These are phyloP conservation scores for Corymbia calophylla DNA, from an alignment of 441 rosid species.

Conservation along the genomic window DNA sequence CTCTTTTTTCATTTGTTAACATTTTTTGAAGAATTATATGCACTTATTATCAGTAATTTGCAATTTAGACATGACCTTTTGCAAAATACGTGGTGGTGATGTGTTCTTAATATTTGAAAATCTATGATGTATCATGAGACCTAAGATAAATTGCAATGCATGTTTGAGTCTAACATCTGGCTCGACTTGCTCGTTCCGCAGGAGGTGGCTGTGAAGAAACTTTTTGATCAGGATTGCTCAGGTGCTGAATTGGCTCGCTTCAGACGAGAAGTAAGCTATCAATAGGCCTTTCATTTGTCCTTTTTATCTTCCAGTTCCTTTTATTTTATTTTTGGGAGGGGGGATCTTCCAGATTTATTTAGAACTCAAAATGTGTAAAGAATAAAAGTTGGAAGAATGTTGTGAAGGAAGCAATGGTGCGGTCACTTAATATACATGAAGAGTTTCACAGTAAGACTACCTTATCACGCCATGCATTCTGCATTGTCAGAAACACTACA, in stretches of 20 bases:
- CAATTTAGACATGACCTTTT: neutral
- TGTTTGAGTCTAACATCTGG: too few relatives aligned
- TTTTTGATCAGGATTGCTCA: neutral
- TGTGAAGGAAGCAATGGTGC: neutral
- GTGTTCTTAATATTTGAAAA: neutral
- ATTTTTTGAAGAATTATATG: rapidly evolving
- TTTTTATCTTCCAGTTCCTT: neutral
- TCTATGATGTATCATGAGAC: too few relatives aligned
- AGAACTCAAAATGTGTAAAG: neutral
- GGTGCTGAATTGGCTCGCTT: neutral
- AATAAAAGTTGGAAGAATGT: neutral
- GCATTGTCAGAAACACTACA: neutral
- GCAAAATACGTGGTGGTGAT: neutral
- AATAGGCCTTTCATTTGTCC: neutral
- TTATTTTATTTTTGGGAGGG: too few relatives aligned
- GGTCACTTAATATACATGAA: rapidly evolving
- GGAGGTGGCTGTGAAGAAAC: neutral
- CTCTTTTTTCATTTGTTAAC: neutral
- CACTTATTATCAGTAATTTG: neutral
- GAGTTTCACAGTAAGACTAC: neutral
- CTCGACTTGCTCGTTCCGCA: rapidly evolving
- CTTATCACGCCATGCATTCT: neutral
- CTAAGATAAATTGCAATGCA: neutral
- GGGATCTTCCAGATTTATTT: neutral
- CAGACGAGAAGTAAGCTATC: neutral